These are phyloP conservation scores for Aureobasidium lini DNA, from an alignment of 2,329 filamentous ascomycete species.

Conservation along the genomic window DNA sequence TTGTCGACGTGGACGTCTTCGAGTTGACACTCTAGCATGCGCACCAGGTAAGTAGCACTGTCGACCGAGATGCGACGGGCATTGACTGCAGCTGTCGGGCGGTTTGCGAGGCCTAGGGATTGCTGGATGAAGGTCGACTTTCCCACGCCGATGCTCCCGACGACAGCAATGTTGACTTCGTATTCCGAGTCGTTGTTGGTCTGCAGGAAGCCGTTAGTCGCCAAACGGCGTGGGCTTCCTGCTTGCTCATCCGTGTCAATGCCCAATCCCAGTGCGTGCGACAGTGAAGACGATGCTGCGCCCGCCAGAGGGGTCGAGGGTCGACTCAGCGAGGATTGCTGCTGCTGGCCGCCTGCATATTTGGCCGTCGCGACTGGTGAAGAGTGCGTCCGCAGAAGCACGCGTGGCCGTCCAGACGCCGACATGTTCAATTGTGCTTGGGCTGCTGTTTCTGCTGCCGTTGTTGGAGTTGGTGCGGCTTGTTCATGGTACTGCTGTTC, in stretches of 20 bases:
- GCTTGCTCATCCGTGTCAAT: background rate
- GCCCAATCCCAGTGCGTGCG: background rate
- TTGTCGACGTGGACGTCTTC: constrained; percentile 45
- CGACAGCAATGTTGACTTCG: constrained; percentile 52
- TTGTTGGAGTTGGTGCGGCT: background rate
- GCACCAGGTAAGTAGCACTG: constrained; percentile 48
- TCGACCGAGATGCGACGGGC: constrained; percentile 51
- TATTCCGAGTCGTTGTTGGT: constrained; percentile 30
- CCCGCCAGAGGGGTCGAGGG: background rate
- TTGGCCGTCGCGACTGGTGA: constrained; percentile 18
- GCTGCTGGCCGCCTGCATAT: background rate
- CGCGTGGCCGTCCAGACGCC: constrained; percentile 15
- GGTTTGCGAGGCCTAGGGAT: constrained; percentile 46
- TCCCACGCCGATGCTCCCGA: constrained; percentile 47
- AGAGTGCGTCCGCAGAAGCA: constrained; percentile 22
- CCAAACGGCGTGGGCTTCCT: background rate
- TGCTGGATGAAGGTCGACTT: constrained; percentile 54
- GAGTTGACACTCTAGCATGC: constrained; percentile 49
- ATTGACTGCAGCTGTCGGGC: constrained; percentile 34
- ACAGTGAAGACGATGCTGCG: background rate
- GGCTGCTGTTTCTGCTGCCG: too few species aligned
- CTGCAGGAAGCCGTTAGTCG: constrained; percentile 14
- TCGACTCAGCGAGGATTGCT: background rate
- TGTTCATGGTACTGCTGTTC: background rate
- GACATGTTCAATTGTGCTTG: background rate